Percentiles rank a stretch among this genome's conserved stretches.
phyloP scores from a whole-genome alignment of 345 rosid species.

The Syzygium aqueum region DNA sequence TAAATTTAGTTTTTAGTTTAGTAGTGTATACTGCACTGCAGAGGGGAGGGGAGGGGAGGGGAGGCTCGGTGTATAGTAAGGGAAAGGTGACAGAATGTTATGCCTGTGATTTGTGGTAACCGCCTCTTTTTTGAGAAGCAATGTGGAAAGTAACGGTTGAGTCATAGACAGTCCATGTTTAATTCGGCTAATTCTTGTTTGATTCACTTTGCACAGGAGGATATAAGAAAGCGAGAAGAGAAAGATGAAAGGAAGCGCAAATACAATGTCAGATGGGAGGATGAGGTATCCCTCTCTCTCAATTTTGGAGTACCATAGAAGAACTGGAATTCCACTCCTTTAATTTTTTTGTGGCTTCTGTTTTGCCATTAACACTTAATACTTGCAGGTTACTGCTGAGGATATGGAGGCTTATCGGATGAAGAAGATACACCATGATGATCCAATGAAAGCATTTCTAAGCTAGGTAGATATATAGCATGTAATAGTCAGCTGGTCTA shows the following conservation, averaged over 20 bases:
- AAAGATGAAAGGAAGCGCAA: conserved; percentile 62
- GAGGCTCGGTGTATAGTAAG: neutral
- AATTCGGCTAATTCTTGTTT: neutral
- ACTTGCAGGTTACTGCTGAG: conserved; percentile 46
- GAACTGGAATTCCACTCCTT: neutral
- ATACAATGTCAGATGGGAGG: conserved; percentile 46
- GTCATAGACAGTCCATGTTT: neutral
- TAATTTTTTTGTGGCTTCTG: neutral
- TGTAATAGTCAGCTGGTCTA: neutral
- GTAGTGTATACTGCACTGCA: neutral
- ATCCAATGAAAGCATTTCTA: conserved; percentile 55
- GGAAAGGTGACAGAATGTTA: neutral
- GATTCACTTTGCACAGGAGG: conserved; percentile 36
- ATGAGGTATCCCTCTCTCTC: conserved; percentile 29
- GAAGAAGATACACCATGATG: conserved; percentile 64
- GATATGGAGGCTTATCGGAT: conserved; percentile 84
- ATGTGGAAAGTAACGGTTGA: neutral
- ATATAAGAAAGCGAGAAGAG: conserved; percentile 35
- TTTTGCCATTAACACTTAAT: neutral
- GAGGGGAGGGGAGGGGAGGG: neutral
- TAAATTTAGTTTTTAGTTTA: neutral
- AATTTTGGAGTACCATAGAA: neutral
- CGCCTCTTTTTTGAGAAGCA: neutral
- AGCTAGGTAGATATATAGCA: neutral
- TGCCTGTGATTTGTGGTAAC: neutral